Conservation (phyloP, 495 filamentous ascomycete species). For the Lasiosphaeria ovina region DNA sequence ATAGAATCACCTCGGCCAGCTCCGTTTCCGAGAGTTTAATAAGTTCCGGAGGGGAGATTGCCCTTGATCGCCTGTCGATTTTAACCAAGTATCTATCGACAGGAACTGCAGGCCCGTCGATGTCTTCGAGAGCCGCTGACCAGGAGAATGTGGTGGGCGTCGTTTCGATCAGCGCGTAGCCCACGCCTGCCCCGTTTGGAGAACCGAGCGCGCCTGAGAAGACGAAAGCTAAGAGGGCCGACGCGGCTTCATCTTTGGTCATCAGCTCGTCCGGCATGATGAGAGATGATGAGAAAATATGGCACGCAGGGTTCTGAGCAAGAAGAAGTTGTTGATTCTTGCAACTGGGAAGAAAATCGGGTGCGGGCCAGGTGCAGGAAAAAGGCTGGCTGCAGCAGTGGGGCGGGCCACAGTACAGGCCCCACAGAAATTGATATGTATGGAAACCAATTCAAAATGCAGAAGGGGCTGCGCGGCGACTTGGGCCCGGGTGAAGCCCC, state of each 20-base stretch:
- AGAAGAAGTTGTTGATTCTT: conserved; percentile 5
- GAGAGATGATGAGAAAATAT: conserved; percentile 2
- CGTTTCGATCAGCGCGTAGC: conserved; percentile 7
- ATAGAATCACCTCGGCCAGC: conserved; percentile 5
- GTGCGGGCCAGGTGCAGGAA: no score
- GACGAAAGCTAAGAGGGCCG: conserved; percentile 9
- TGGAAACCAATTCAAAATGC: no score
- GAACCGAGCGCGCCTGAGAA: conserved; percentile 6
- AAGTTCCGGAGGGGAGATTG: conserved; percentile 4
- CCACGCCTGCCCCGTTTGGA: conserved; percentile 3
- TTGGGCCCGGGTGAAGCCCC: no score
- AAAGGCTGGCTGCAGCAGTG: no score
- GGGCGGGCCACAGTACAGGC: no score
- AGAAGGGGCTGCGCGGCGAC: no score
- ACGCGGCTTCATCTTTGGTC: conserved; percentile 9
- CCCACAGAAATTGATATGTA: no score
- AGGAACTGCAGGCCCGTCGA: conserved; percentile 5
- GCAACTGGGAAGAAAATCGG: conserved; percentile 2
- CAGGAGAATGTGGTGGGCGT: conserved; percentile 6
- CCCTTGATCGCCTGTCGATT: conserved; percentile 6
- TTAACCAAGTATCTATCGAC: conserved; percentile 6
- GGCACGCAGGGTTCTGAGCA: not conserved
- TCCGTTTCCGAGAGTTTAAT: conserved; percentile 8
- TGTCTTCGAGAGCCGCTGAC: conserved; percentile 5
- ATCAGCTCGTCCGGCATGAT: conserved; percentile 3